Conservation (phyloP, 2,329 filamentous ascomycete species). For the Bimuria novae-zelandiae region DNA sequence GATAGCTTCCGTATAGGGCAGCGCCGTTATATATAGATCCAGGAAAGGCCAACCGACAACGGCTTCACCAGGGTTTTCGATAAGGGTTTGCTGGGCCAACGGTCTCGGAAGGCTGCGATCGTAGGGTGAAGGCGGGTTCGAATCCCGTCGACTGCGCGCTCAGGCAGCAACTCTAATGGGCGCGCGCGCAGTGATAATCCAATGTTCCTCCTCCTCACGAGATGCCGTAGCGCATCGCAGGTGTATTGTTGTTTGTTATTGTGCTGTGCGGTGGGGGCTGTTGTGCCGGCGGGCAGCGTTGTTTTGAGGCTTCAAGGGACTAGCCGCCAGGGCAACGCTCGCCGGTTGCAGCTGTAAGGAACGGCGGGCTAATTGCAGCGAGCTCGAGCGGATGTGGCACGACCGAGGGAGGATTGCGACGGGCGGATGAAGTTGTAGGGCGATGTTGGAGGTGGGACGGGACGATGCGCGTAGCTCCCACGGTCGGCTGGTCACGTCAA, state of each 20-base stretch:
- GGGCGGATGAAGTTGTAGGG: not conserved
- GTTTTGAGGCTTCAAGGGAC: conserved; percentile 11
- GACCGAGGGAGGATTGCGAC: not conserved
- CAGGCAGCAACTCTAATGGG: conserved; percentile 7
- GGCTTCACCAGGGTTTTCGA: too few species aligned
- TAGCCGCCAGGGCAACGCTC: conserved; percentile 13
- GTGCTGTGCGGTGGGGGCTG: conserved; percentile 8
- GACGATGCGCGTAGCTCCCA: conserved; percentile 17
- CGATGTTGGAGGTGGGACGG: conserved; percentile 1
- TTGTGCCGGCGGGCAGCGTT: conserved; percentile 9
- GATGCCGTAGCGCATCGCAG: conserved; percentile 15
- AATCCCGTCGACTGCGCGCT: conserved; percentile 13
- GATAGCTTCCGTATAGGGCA: conserved; percentile 11
- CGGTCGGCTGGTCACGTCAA: conserved; percentile 12
- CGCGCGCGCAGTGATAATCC: conserved; percentile 12
- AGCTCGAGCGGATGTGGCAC: conserved; percentile 9
- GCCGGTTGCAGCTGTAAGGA: conserved; percentile 10
- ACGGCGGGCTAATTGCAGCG: conserved; percentile 6
- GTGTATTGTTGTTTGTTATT: conserved; percentile 5
- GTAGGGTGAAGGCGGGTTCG: conserved; percentile 6
- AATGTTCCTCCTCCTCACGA: conserved; percentile 13
- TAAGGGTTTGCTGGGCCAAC: not conserved
- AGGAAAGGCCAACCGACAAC: too few species aligned
- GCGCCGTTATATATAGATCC: conserved; percentile 6
- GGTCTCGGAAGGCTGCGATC: not conserved